Conservation (phyloP, 2,329 filamentous ascomycete species). For the Diaporthe sp. region DNA sequence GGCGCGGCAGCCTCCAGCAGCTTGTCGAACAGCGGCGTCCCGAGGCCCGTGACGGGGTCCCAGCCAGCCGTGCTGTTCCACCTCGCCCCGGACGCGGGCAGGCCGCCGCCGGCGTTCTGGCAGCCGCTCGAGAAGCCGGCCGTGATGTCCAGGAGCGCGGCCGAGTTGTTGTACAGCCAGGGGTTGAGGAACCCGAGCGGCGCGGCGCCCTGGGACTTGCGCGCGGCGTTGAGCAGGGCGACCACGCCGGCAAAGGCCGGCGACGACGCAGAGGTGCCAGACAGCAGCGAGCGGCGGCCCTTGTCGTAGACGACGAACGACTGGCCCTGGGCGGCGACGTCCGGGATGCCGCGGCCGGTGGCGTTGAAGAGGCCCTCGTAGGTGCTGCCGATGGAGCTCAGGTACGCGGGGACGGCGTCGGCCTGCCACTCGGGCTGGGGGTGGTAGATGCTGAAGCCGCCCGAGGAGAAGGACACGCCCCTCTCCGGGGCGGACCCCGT, state of each 20-base stretch:
- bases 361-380: conserved; percentile 53
- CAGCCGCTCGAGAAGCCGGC: conserved; percentile 43
- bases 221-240: conserved; percentile 58
- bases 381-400: conserved; percentile 55
- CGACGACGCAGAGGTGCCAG: conserved; percentile 53
- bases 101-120: conserved; percentile 9
- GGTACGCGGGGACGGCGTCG: conserved; percentile 50
- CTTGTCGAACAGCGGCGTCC: conserved; percentile 38
- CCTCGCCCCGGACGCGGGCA: conserved; percentile 25
- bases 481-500: conserved; percentile 53
- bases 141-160: conserved; percentile 50
- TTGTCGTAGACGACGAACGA: conserved; percentile 60
- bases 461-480: conserved; percentile 54
- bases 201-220: conserved; percentile 51
- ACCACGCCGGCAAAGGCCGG: conserved; percentile 57
- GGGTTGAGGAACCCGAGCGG: conserved; percentile 57
- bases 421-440: conserved; percentile 52
- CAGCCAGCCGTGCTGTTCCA: conserved; percentile 60
- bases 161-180: conserved; percentile 51
- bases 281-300: conserved; percentile 46
- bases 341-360: conserved; percentile 55
- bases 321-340: conserved; percentile 61
- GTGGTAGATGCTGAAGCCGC: conserved; percentile 58
- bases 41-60: conserved; percentile 41
- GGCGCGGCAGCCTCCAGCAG: conserved; percentile 37